A percentile compares a stretch with the other conserved stretches of the same genome.
Conservation (phyloP, 305 asterid genomes). For the Rubia balearica region DNA sequence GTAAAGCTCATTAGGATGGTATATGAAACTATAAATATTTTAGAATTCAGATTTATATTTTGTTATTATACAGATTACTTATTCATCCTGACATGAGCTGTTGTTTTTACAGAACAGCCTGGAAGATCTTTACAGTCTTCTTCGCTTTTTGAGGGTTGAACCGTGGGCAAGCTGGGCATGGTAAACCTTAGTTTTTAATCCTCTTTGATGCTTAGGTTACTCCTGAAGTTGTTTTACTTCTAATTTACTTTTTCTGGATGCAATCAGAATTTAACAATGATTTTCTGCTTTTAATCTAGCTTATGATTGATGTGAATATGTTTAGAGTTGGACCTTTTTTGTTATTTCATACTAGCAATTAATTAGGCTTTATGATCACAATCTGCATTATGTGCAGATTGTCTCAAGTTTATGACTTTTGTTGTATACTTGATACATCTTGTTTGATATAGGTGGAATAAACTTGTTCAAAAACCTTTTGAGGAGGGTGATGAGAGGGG, state of each 20-base stretch:
- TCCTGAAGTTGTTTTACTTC: slow-evolving; percentile 5
- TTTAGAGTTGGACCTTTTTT: neutral
- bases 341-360: neutral
- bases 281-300: neutral
- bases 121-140: slow-evolving; percentile 93
- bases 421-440: slow-evolving; percentile 10
- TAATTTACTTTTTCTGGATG: neutral
- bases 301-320: neutral
- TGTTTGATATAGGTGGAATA: slow-evolving; percentile 71
- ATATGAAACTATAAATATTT: neutral
- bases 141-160: slow-evolving; percentile 92
- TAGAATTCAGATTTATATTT: neutral
- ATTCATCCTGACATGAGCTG: slow-evolving; percentile 20
- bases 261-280: neutral
- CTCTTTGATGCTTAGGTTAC: slow-evolving; percentile 14
- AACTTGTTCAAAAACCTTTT: slow-evolving; percentile 91
- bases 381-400: slow-evolving; percentile 2
- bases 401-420: neutral
- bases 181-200: slow-evolving; percentile 41
- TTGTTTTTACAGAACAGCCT: slow-evolving; percentile 67
- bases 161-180: slow-evolving; percentile 99
- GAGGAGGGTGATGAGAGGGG: slow-evolving; percentile 97
- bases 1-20: neutral
- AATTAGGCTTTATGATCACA: neutral
- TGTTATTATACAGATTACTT: neutral